These are phyloP conservation scores for Lepidium africanum DNA, from an alignment of 345 rosid genomes.

Conservation along the genomic window DNA sequence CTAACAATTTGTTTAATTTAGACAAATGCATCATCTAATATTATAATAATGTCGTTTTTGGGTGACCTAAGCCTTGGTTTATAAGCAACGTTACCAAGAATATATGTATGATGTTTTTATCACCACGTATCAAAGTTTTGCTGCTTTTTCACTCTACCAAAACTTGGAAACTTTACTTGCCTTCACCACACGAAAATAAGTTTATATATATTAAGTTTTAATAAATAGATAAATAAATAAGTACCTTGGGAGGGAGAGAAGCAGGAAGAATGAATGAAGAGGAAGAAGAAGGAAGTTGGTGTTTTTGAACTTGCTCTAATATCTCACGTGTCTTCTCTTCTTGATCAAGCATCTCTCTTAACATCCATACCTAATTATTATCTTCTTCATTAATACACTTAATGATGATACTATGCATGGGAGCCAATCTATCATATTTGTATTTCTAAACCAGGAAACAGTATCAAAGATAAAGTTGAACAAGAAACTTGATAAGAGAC, in stretches of 20 bases:
- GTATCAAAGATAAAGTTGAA: neutral
- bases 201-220: neutral
- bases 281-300: constrained; percentile 36
- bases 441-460: neutral
- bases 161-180: constrained; percentile 13
- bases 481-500: neutral
- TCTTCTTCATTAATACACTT: neutral
- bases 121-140: neutral
- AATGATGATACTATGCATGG: neutral
- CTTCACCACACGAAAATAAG: neutral
- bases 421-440: neutral
- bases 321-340: constrained; percentile 73
- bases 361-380: constrained; percentile 46
- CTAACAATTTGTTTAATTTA: neutral
- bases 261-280: constrained; percentile 48
- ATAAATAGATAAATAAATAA: neutral
- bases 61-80: constrained; percentile 20
- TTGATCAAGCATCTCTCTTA: constrained; percentile 69
- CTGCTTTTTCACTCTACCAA: constrained; percentile 17
- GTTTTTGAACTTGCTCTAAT: constrained; percentile 45
- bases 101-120: constrained; percentile 9
- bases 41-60: neutral
- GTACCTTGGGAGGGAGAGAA: constrained; percentile 81
- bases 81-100: constrained; percentile 27
- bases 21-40: neutral